Percentiles rank a stretch among this genome's conserved stretches.
Evolutionary conservation across 1,284 basidiomycete genomes (phyloP).

Genomic region (Porogramme epimiltina): DNA sequence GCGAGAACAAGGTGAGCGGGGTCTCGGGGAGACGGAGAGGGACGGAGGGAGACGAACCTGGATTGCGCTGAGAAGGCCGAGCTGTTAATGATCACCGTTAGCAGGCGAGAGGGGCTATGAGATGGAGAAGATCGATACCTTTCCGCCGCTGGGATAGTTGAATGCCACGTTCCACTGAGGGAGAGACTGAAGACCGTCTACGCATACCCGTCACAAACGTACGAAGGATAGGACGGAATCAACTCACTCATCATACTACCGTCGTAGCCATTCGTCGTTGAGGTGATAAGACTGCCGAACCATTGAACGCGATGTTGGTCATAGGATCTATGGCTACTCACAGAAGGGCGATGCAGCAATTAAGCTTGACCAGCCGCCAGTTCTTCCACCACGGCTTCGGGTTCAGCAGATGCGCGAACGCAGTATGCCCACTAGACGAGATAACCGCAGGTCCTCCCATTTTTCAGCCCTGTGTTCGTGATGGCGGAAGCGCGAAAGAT

Average conservation of each 20-base stretch:
- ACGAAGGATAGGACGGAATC: neutral
- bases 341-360: constrained; percentile 67
- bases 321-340: constrained; percentile 29
- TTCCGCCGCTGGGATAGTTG: constrained; percentile 52
- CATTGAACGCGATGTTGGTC: neutral
- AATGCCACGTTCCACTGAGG: constrained; percentile 64
- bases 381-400: constrained; percentile 35
- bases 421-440: constrained; percentile 15
- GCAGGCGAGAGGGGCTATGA: too few relatives aligned
- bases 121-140: constrained; percentile 19
- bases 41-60: constrained; percentile 45
- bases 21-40: neutral
- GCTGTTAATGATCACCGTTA: constrained; percentile 23
- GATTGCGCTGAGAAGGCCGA: constrained; percentile 75
- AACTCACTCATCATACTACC: constrained; percentile 65
- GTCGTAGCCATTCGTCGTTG: constrained; percentile 74
- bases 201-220: neutral
- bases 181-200: constrained; percentile 64
- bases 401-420: constrained; percentile 27
- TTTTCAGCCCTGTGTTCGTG: constrained; percentile 1
- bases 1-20: neutral
- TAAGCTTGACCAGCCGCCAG: constrained; percentile 49
- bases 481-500: constrained; percentile 5
- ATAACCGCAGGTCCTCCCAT: constrained; percentile 34
- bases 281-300: constrained; percentile 67